These are phyloP conservation scores for Zalerion maritima DNA, from an alignment of 495 filamentous ascomycete genomes.

Conservation along the genomic window DNA sequence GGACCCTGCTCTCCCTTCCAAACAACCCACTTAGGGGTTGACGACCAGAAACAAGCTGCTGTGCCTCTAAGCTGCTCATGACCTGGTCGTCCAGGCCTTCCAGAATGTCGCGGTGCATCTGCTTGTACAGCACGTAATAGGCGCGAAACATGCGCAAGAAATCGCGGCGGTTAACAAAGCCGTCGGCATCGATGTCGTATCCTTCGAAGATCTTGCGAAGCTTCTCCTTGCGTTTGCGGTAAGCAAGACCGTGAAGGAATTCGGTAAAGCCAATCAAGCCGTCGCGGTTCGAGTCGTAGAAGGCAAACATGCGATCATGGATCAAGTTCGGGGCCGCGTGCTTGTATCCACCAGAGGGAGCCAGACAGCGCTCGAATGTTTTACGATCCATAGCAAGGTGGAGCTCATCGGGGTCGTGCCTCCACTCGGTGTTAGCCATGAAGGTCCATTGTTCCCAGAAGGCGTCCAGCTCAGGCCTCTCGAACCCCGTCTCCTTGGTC, in stretches of 20 bases:
- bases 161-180: slow-evolving; percentile 74
- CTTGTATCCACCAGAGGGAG: slow-evolving; percentile 62
- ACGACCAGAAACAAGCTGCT: slow-evolving; percentile 57
- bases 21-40: slow-evolving; percentile 68
- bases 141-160: slow-evolving; percentile 85
- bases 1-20: slow-evolving; percentile 45
- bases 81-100: slow-evolving; percentile 69
- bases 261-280: slow-evolving; percentile 89
- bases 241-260: slow-evolving; percentile 72
- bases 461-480: slow-evolving; percentile 73
- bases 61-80: slow-evolving; percentile 52
- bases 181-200: slow-evolving; percentile 85
- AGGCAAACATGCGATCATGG: slow-evolving; percentile 90
- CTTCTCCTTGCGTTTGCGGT: slow-evolving; percentile 63
- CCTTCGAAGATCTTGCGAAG: slow-evolving; percentile 67
- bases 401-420: slow-evolving; percentile 64
- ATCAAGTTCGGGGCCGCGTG: slow-evolving; percentile 74
- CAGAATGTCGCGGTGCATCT: slow-evolving; percentile 72
- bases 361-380: slow-evolving; percentile 80
- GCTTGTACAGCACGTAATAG: slow-evolving; percentile 72
- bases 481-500: slow-evolving; percentile 57
- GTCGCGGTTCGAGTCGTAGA: slow-evolving; percentile 84
- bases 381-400: slow-evolving; percentile 74
- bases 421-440: slow-evolving; percentile 72
- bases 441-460: slow-evolving; percentile 95